Conservation (phyloP, 257 asterid species). For the Gentiana macrophylla region DNA sequence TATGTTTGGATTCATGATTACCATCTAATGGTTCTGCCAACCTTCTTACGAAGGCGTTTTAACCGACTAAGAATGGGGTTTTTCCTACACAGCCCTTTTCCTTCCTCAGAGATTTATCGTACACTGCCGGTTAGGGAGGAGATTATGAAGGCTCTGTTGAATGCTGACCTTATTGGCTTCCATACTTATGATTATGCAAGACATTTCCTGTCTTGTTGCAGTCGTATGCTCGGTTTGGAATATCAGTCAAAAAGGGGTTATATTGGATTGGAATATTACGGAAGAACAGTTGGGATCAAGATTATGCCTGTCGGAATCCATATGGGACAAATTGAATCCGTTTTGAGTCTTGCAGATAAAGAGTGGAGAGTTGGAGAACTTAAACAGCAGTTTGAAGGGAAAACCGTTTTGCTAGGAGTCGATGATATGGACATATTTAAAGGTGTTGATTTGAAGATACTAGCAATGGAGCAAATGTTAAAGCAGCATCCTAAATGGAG, state of each 20-base stretch:
- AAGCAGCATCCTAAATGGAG: slow-evolving; percentile 37
- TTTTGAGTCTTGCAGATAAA: slow-evolving; percentile 29
- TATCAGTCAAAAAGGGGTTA: slow-evolving; percentile 46
- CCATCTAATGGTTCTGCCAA: slow-evolving; percentile 47
- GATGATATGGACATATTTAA: slow-evolving; percentile 45
- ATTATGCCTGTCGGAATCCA: slow-evolving; percentile 49
- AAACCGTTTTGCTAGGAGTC: slow-evolving; percentile 37
- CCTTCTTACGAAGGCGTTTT: slow-evolving; percentile 38
- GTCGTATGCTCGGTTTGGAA: slow-evolving; percentile 41
- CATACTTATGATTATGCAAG: slow-evolving; percentile 46
- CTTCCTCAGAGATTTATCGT: slow-evolving; percentile 47
- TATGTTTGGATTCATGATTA: slow-evolving; percentile 48
- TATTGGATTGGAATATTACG: slow-evolving; percentile 40
- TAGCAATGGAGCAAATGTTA: slow-evolving; percentile 41
- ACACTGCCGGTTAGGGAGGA: slow-evolving; percentile 42
- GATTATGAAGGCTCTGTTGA: slow-evolving; percentile 36
- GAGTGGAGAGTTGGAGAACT: slow-evolving; percentile 32
- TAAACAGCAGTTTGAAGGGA: slow-evolving; percentile 35
- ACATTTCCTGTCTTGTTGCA: slow-evolving; percentile 44
- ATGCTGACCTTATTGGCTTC: slow-evolving; percentile 39
- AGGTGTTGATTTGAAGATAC: slow-evolving; percentile 37
- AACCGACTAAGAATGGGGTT: slow-evolving; percentile 40
- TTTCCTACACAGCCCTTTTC: slow-evolving; percentile 44
- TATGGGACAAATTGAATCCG: slow-evolving; percentile 35
- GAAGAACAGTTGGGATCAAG: slow-evolving; percentile 43